Evolutionary conservation across 177 flowering plant genomes (phyloP).

Genomic region (Vitis hybrid): DNA sequence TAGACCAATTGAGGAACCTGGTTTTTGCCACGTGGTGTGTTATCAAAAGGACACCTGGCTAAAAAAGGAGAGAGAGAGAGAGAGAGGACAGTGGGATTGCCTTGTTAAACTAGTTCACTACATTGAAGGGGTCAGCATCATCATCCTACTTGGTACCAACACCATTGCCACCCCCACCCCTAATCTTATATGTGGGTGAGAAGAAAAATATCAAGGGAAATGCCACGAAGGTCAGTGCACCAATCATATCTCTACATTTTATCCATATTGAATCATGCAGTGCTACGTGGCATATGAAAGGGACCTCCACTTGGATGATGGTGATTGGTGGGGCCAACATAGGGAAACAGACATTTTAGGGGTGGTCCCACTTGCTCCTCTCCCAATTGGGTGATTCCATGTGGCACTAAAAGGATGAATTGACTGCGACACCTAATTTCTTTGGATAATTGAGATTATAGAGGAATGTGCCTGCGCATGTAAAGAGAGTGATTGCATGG

Average conservation of each 20-base stretch:
- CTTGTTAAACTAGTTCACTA: neutral
- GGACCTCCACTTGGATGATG: constrained; percentile 3
- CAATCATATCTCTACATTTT: constrained; percentile 1
- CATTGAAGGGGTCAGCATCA: neutral
- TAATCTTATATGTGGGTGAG: neutral
- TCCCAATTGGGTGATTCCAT: neutral
- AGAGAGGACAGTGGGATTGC: neutral
- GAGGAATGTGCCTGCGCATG: neutral
- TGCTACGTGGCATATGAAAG: constrained; percentile 4
- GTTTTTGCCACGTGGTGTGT: no score
- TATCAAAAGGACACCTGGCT: no score
- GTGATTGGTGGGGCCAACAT: neutral
- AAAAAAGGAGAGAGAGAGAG: no score
- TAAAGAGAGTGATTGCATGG: neutral
- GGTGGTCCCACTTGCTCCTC: neutral
- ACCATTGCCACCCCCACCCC: constrained; percentile 2
- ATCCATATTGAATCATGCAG: neutral
- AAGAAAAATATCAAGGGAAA: neutral
- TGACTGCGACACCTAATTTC: neutral
- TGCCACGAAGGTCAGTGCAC: constrained; percentile 3
- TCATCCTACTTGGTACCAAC: constrained; percentile 7
- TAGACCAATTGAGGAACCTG: no score
- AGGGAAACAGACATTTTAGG: neutral
- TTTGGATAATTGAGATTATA: neutral
- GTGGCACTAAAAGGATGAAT: neutral